phyloP scores from a whole-genome alignment of 306 rosid genomes.

The Amphicarpaea edgeworthii region DNA sequence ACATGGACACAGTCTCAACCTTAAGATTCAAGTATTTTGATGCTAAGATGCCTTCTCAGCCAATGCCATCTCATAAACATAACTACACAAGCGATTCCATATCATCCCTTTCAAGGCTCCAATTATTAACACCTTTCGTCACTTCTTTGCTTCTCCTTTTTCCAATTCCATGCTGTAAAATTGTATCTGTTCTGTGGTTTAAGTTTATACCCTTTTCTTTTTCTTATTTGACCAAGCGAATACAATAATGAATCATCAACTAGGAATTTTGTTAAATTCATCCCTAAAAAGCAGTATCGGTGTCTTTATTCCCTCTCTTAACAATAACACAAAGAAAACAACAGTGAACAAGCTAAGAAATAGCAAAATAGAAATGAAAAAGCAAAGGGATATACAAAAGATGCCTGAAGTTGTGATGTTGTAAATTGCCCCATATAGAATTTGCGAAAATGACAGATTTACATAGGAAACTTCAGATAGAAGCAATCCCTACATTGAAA shows the following conservation, averaged over 20 bases:
- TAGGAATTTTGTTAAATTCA: slow-evolving; percentile 13
- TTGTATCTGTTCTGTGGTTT: slow-evolving; percentile 3
- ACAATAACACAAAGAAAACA: slow-evolving; percentile 13
- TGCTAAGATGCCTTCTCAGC: slow-evolving; percentile 25
- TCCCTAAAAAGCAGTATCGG: slow-evolving; percentile 5
- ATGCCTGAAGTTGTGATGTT: slow-evolving; percentile 20
- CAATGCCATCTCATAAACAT: slow-evolving; percentile 16
- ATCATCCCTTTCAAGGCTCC: slow-evolving; percentile 16
- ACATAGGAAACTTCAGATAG: slow-evolving; percentile 43
- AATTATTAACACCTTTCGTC: slow-evolving; percentile 21
- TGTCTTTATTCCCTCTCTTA: slow-evolving; percentile 36
- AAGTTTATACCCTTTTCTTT: neutral
- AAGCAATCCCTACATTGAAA: slow-evolving; percentile 45
- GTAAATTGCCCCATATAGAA: slow-evolving; percentile 30
- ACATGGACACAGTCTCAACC: slow-evolving; percentile 17
- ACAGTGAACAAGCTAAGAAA: neutral
- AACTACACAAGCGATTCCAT: slow-evolving; percentile 39
- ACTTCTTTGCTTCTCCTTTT: slow-evolving; percentile 23
- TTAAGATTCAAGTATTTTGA: slow-evolving; percentile 24
- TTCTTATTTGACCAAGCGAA: slow-evolving; percentile 17
- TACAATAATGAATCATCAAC: slow-evolving; percentile 1
- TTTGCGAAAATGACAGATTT: slow-evolving; percentile 30
- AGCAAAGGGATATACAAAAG: slow-evolving; percentile 25
- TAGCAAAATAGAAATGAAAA: slow-evolving; percentile 25
- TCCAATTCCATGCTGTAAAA: slow-evolving; percentile 8